Evolutionary conservation across 2,329 filamentous ascomycete genomes (phyloP).

Genomic region (Claviceps humidiphila): DNA sequence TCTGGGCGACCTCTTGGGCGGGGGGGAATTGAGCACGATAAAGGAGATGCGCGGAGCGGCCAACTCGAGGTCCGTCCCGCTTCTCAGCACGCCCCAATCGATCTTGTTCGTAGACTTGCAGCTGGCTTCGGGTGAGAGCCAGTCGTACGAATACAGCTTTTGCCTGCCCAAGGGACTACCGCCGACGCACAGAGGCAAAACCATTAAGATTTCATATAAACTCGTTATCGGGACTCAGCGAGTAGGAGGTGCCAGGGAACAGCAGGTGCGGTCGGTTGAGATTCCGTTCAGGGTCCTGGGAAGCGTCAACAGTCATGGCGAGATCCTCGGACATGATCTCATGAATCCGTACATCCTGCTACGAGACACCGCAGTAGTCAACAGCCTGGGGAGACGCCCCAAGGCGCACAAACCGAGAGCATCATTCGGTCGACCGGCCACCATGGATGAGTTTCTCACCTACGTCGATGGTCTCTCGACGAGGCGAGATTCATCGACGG

Average conservation of each 20-base stretch:
- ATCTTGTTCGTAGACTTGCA: conserved; percentile 90
- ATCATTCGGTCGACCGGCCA: conserved; percentile 20
- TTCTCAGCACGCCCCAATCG: conserved; percentile 90
- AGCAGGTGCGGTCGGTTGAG: conserved; percentile 81
- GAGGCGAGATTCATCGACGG: conserved; percentile 38
- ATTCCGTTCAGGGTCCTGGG: conserved; percentile 87
- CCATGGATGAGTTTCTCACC: conserved; percentile 54
- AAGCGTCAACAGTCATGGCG: conserved; percentile 78
- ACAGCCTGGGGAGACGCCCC: conserved; percentile 22
- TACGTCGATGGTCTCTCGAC: conserved; percentile 67
- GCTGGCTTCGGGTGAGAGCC: conserved; percentile 77
- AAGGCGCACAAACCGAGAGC: conserved; percentile 16
- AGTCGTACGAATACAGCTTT: conserved; percentile 76
- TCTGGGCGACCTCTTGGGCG: conserved; percentile 73
- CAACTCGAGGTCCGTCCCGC: conserved; percentile 73
- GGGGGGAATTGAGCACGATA: conserved; percentile 79
- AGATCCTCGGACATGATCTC: conserved; percentile 82
- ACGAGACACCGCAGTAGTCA: conserved; percentile 64
- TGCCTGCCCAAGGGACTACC: conserved; percentile 78
- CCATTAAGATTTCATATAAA: conserved; percentile 87
- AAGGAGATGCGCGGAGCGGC: conserved; percentile 87
- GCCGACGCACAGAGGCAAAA: conserved; percentile 78
- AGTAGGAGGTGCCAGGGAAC: conserved; percentile 61
- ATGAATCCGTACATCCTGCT: conserved; percentile 89
- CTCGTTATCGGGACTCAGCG: conserved; percentile 85